phyloP scores from a whole-genome alignment of 2,329 filamentous ascomycete genomes.

The Penicillium corylophilum region DNA sequence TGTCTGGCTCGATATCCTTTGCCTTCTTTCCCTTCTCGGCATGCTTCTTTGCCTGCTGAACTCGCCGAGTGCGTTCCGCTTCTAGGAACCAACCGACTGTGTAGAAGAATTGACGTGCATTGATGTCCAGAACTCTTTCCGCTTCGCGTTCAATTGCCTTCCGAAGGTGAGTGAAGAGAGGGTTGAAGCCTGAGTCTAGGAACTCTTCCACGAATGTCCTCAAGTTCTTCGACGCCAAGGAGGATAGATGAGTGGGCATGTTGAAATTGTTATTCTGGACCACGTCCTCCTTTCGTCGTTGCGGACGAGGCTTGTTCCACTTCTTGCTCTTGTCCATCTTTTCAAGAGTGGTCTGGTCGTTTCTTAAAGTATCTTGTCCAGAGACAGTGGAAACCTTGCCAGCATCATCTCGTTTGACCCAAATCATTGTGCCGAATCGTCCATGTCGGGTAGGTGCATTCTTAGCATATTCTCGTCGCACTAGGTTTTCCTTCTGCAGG shows the following conservation, averaged over 20 bases:
- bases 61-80: conserved; percentile 73
- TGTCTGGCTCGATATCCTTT: conserved; percentile 64
- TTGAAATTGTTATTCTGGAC: conserved; percentile 70
- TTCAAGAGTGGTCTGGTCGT: conserved; percentile 69
- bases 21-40: conserved; percentile 48
- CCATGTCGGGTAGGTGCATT: conserved; percentile 85
- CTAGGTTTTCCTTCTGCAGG: conserved; percentile 79
- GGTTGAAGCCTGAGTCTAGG: conserved; percentile 92
- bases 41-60: conserved; percentile 54
- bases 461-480: conserved; percentile 73
- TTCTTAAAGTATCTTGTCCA: conserved; percentile 79
- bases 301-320: conserved; percentile 75
- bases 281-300: conserved; percentile 61
- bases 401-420: conserved; percentile 83
- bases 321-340: conserved; percentile 92
- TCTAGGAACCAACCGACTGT: conserved; percentile 89
- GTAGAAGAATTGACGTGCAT: conserved; percentile 87
- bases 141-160: conserved; percentile 89
- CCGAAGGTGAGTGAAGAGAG: conserved; percentile 78
- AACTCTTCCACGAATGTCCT: conserved; percentile 87
- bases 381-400: conserved; percentile 77
- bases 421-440: conserved; percentile 94
- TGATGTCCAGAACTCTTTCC: conserved; percentile 72
- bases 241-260: conserved; percentile 66
- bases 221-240: conserved; percentile 72